Base-by-base conservation (phyloP, 2,329 filamentous ascomycete genomes). In the Pyrenophora graminea region DNA sequence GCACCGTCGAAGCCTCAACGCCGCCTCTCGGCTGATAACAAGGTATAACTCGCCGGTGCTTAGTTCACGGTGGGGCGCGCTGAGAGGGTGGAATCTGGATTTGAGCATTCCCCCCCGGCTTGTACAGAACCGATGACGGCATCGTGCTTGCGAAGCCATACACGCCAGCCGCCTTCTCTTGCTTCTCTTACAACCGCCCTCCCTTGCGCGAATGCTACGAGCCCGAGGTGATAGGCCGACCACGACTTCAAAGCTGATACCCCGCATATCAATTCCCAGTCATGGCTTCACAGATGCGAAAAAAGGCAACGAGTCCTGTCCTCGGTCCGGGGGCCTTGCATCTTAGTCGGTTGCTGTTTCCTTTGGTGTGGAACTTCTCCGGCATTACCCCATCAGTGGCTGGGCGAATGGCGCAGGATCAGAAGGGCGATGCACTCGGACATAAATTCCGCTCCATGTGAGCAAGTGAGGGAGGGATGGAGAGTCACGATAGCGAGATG, bases 91-190 rank as follows among this genome's bases (percentile, higher is more conserved):
- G 31, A 30, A 40, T 43, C 25, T 37, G 15, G 36, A 30, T 38
- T 49, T 25, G 43, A 15, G 39, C 38, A 25, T 23, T 15, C 15
- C 40, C 23, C 23, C 37, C 43, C 31, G 30, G 45, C 31, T 32
- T 18, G 37, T 32, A 39, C 38, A 34, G 39, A 36, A 41, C 21
- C 39, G 36, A 61, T 61, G 55, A 61, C 57, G 57, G 51, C 57
- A 60, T 60, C 38, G 43, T 43, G 45, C 55, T 34, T 54, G 39
- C 19, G n/a, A 53, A 52, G 45, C 30, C 33, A 23, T 39, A 17
- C 9, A 30, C 18, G 17, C 19, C 9, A 13, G 21, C 19, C 33
- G 37, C 36, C 37, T 15, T 21, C 21, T 39, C 37, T 39, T 27
- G 27, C 37, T 8, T 21, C 21, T 39, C 37, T 39, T 27, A 9